Evolutionary conservation across 2,329 filamentous ascomycete species (phyloP), one percentile per base, ranked within the genome.

Genomic region (Cercospora zeina): DNA sequence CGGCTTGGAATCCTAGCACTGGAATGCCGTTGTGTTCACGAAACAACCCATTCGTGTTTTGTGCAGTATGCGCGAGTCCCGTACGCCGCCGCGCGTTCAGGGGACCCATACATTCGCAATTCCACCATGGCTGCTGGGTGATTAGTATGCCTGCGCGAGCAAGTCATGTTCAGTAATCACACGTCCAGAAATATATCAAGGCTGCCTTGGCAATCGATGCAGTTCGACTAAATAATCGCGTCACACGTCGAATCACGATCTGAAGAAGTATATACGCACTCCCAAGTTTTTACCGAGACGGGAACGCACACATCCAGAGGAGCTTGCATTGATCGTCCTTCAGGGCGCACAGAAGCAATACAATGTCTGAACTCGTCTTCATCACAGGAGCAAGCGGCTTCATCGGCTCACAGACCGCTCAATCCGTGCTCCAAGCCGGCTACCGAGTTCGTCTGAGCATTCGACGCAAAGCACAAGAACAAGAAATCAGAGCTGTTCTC

Each of bases 301-400:
- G 31, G 9, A 34, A 10, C 11, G 31, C 31, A 49, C 16, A 49
- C 42, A 49, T 27, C 42, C 42, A 30, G 21, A 14, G 21, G 24
- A 27, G 42, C 21, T 24, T 24, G 21, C 21, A 14, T n/a, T 27
- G 21, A 27, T 53, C 30, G 16, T 53, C 3, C 19, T 6, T 33
- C 27, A 19, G 9, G n/a, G 9, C 49, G 10, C 14, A 51, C 8
- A 33, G 31, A 42, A 56, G 24, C 33, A 30, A 10, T 16, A 56
- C 21, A 19, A 56, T 56, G 54, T 30, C 54, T 10, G 54, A 56
- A 31, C 34, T 30, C 24, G 59, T 66, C 45, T 65, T 70, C 39
- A 62, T 70, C 16, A 72, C 70, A 1, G 71, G 71, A 2, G 69
- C 66, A 1, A 71, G 71, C 19, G 72, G 72, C 45, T 71, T 70